A percentile compares a stretch with the other conserved stretches of the same genome.
Evolutionary conservation across 2,329 filamentous ascomycete genomes (phyloP).

Genomic region (Paraphaeosphaeria minitans): DNA sequence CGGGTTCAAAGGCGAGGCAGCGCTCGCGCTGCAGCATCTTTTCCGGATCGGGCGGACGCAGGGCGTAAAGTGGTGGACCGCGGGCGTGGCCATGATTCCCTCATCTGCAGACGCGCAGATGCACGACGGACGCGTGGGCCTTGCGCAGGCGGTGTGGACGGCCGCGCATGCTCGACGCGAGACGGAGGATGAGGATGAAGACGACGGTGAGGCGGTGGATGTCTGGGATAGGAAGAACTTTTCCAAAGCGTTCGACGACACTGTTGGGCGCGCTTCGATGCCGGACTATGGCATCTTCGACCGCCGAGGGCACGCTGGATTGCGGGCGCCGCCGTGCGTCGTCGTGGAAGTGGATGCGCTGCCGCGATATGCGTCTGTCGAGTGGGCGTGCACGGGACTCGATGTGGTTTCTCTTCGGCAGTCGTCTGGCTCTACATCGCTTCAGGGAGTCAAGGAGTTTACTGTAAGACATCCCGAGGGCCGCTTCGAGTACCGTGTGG

Average conservation of each 20-base stretch:
- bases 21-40: constrained; percentile 84
- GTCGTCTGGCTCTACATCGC: background rate
- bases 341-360: constrained; percentile 76
- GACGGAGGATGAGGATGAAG: constrained; percentile 49
- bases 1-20: constrained; percentile 63
- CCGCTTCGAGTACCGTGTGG: constrained; percentile 19
- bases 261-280: constrained; percentile 50
- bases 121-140: constrained; percentile 31
- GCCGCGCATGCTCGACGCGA: constrained; percentile 21
- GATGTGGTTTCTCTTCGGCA: constrained; percentile 3
- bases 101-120: background rate
- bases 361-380: constrained; percentile 74
- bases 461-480: background rate
- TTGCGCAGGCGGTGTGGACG: constrained; percentile 55
- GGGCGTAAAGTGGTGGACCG: constrained; percentile 75
- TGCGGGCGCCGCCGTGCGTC: constrained; percentile 65
- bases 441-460: background rate
- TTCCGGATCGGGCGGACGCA: constrained; percentile 79
- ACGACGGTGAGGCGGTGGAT: constrained; percentile 61
- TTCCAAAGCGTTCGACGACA: constrained; percentile 24
- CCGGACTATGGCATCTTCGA: constrained; percentile 23
- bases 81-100: constrained; percentile 63
- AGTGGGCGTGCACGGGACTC: constrained; percentile 80
- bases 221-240: constrained; percentile 70
- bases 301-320: background rate